Base-by-base conservation (phyloP, 2,329 filamentous ascomycete genomes). In the Trichoderma aggressivum region DNA sequence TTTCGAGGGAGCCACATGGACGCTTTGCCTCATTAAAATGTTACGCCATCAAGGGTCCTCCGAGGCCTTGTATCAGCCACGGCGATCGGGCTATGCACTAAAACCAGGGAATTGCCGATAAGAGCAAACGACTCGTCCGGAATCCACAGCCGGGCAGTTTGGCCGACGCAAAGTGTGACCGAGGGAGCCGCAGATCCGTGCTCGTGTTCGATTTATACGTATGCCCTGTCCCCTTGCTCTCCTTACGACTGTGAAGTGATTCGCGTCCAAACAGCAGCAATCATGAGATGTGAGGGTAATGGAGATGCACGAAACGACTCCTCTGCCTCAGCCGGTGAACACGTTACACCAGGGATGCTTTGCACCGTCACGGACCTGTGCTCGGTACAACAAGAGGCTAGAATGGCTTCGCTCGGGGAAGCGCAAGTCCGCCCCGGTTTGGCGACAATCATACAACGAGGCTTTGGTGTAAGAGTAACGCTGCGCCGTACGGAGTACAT, bases 21-120 rank as follows among this genome's bases (percentile, higher is more conserved):
- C 66, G 21, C 66, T 39, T 61, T 59, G 56, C 66, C 66, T 53
- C 16, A 61, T 69, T 61, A 8, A 60, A 34, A 28, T 24, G 56
- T 21, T 32, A 18, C n/a, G 32, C 18, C 55, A 26, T 69, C 56
- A 47, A 61, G 66, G 66, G 55, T 69, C 56, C 28, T 61, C 32
- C 18, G n/a, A 24, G 43, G 55, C 30, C 18, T 39, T 28, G 34
- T 26, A 58, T 56, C 63, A 56, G 63, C 50, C 34, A 53, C 39
- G 63, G 32, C 50, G 63, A 66, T 66, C 63, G 50, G 47, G 24
- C 50, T 43, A 66, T 56, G 47, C 47, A 36, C 43, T 36, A 56
- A 53, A 26, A 39, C 36, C 7, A 66, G 24, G 24, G 55, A 53
- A 56, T 66, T 39, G 53, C 50, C 63, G 63, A 66, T 43, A 58